Conservation (phyloP, 2,329 filamentous ascomycete genomes). For the Botrytis fabae region DNA sequence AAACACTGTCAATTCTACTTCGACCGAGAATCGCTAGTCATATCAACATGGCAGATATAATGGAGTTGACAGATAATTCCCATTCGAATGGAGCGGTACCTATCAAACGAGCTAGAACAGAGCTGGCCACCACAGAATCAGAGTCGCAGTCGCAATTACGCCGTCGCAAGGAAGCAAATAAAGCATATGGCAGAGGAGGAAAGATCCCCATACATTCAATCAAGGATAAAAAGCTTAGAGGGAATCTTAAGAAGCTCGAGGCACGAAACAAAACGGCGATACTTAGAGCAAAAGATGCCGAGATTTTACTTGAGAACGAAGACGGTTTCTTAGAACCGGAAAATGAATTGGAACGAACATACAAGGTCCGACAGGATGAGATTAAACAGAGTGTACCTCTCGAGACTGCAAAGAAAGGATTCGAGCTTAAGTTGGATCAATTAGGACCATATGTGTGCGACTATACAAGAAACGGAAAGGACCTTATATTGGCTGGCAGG, state of each 20-base stretch:
- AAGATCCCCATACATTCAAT: constrained; percentile 70
- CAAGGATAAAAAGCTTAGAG: constrained; percentile 86
- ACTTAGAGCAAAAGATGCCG: constrained; percentile 87
- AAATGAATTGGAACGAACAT: constrained; percentile 84
- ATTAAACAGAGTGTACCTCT: constrained; percentile 73
- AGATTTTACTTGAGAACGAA: constrained; percentile 87
- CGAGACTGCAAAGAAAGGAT: constrained; percentile 87
- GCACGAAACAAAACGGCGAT: constrained; percentile 78
- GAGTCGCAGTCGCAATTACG: constrained; percentile 42
- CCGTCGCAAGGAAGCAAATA: constrained; percentile 63
- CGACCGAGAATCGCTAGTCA: neutral
- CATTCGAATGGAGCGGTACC: constrained; percentile 54
- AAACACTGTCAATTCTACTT: neutral
- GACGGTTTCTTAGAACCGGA: constrained; percentile 87
- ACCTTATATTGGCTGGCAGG: constrained; percentile 80
- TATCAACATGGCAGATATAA: constrained; percentile 27
- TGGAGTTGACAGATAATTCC: constrained; percentile 25
- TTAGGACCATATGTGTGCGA: constrained; percentile 87
- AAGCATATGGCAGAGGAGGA: constrained; percentile 81
- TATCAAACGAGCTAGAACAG: constrained; percentile 51
- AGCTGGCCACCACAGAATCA: constrained; percentile 44
- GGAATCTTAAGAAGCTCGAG: constrained; percentile 77
- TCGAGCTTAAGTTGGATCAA: constrained; percentile 80
- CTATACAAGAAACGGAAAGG: constrained; percentile 85
- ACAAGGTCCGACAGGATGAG: constrained; percentile 87